Evolutionary conservation across 331 rosid genomes (phyloP).

Genomic region (Dryas integrifolia): DNA sequence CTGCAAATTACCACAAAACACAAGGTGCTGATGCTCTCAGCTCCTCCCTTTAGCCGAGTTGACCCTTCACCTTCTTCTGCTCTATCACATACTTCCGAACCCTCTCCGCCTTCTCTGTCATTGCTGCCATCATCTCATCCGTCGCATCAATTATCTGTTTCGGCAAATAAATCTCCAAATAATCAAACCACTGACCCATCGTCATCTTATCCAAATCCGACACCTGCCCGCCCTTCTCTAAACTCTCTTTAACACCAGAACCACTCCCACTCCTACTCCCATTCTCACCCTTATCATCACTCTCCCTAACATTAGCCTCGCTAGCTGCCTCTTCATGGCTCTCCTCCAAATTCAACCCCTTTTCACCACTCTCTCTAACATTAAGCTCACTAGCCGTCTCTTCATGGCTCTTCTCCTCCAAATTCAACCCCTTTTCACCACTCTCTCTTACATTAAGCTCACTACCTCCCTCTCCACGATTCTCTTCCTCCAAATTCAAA

Average conservation of each 20-base stretch:
- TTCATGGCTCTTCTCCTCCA: background rate
- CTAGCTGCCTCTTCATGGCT: background rate
- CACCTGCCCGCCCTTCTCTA: constrained; percentile 12
- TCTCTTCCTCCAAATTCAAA: constrained; percentile 6
- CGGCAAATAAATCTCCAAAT: constrained; percentile 55
- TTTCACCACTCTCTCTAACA: constrained; percentile 3
- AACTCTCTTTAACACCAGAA: constrained; percentile 23
- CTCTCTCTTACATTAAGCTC: constrained; percentile 2
- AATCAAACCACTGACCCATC: constrained; percentile 73
- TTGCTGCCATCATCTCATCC: constrained; percentile 57
- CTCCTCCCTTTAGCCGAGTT: constrained; percentile 14
- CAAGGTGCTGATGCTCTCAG: background rate
- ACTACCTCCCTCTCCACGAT: background rate
- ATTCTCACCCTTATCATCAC: constrained; percentile 20
- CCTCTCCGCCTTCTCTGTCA: constrained; percentile 53
- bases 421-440: constrained; percentile 8
- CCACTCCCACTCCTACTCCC: constrained; percentile 13
- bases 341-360: constrained; percentile 1
- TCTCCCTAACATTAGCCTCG: constrained; percentile 2
- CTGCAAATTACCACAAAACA: constrained; percentile 3
- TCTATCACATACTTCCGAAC: constrained; percentile 45
- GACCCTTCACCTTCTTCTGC: constrained; percentile 42
- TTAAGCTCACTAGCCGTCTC: background rate
- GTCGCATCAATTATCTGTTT: constrained; percentile 54
- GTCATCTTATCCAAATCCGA: constrained; percentile 21